A percentile compares a stretch with the other conserved stretches of the same genome.
Conservation (phyloP, 2,329 filamentous ascomycete genomes). For the Aspergillus sp. region DNA sequence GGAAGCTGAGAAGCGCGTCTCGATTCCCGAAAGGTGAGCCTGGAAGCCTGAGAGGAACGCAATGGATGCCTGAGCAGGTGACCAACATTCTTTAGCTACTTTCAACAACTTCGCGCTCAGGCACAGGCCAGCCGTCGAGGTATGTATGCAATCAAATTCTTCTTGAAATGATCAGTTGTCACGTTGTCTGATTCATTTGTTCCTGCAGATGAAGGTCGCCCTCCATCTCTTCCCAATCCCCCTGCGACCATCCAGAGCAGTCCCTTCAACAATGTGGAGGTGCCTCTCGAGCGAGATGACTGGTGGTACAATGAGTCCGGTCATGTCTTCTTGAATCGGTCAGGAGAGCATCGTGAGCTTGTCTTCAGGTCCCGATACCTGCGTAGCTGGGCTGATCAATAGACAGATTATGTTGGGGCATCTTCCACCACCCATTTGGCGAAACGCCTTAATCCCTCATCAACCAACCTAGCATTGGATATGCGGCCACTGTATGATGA, state of each 20-base stretch:
- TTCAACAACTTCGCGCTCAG: slow-evolving; percentile 38
- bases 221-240: slow-evolving; percentile 10
- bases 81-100: slow-evolving; percentile 26
- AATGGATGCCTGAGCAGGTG: neutral
- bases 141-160: neutral
- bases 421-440: slow-evolving; percentile 40
- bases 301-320: slow-evolving; percentile 45
- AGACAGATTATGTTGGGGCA: slow-evolving; percentile 36
- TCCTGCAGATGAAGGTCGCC: neutral
- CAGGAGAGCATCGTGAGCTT: slow-evolving; percentile 38
- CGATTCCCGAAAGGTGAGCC: slow-evolving; percentile 38
- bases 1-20: slow-evolving; percentile 40
- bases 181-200: neutral
- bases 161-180: too few relatives aligned
- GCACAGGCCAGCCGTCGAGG: slow-evolving; percentile 25
- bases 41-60: neutral
- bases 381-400: neutral
- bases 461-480: slow-evolving; percentile 39
- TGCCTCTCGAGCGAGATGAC: slow-evolving; percentile 36
- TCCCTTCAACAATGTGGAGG: slow-evolving; percentile 24
- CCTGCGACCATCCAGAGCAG: slow-evolving; percentile 19
- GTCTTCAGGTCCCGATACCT: neutral
- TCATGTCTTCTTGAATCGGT: slow-evolving; percentile 37
- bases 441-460: slow-evolving; percentile 37
- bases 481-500: slow-evolving; percentile 40